Conservation (phyloP, 2,329 filamentous ascomycete genomes). For the Penicillium sp. region DNA sequence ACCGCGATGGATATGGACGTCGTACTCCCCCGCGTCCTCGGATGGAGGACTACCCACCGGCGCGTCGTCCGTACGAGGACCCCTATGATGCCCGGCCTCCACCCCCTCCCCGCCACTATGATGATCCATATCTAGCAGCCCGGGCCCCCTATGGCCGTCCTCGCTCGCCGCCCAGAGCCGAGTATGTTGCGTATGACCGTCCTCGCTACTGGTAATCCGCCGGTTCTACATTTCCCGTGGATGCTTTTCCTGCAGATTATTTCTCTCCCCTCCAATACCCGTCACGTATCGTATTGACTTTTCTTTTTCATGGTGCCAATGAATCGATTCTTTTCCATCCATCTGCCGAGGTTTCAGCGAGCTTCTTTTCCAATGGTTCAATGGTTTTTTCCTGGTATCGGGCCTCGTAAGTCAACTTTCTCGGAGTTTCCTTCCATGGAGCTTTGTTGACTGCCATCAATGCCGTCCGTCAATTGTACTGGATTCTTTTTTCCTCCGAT, state of each 20-base stretch:
- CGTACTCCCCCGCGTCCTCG: conserved; percentile 79
- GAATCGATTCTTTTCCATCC: conserved; percentile 16
- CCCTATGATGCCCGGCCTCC: conserved; percentile 60
- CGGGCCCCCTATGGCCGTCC: conserved; percentile 57
- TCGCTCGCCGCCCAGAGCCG: conserved; percentile 44
- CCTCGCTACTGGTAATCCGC: conserved; percentile 49
- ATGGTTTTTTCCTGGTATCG: not conserved
- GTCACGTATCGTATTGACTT: conserved; percentile 26
- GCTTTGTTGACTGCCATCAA: not conserved
- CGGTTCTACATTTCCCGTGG: conserved; percentile 8
- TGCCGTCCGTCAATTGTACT: conserved; percentile 1
- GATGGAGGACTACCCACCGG: conserved; percentile 74
- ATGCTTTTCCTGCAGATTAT: conserved; percentile 13
- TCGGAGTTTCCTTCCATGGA: not conserved
- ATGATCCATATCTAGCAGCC: conserved; percentile 63
- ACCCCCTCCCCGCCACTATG: conserved; percentile 58
- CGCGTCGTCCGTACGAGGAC: conserved; percentile 63
- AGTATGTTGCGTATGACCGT: conserved; percentile 49
- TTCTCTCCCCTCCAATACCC: conserved; percentile 24
- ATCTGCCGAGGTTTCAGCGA: conserved; percentile 18
- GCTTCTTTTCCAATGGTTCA: not conserved
- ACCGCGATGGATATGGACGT: conserved; percentile 75
- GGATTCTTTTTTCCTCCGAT: not conserved
- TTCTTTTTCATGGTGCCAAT: conserved; percentile 20
- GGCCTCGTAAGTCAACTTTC: not conserved